Percentiles rank a stretch among this genome's conserved stretches.
Evolutionary conservation across 2,329 filamentous ascomycete species (phyloP).

Genomic region (Fusarium virguliforme): DNA sequence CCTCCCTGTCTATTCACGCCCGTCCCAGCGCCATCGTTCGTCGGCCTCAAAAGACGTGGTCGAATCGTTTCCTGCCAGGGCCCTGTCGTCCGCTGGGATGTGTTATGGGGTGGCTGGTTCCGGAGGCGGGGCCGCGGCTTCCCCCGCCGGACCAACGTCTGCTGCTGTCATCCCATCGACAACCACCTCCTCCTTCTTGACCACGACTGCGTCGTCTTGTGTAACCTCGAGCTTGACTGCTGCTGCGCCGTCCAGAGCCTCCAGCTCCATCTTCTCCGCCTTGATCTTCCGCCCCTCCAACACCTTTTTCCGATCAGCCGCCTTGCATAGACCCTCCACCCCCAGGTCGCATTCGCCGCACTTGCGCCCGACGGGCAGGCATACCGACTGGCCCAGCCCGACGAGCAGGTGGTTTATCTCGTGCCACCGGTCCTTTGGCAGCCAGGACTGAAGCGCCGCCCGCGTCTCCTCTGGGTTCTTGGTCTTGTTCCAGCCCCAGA

Average conservation of each 20-base stretch:
- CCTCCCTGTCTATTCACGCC: conserved; percentile 23
- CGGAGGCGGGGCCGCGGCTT: conserved; percentile 44
- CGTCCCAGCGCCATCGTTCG: conserved; percentile 22
- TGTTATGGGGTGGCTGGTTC: conserved; percentile 45
- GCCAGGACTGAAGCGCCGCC: conserved; percentile 82
- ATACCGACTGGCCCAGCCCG: conserved; percentile 89
- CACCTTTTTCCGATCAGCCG: conserved; percentile 77
- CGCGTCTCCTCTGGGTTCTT: conserved; percentile 88
- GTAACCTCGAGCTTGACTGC: conserved; percentile 47
- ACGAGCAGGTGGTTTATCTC: conserved; percentile 94
- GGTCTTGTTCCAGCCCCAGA: conserved; percentile 93
- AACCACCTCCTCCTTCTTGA: conserved; percentile 53
- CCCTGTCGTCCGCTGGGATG: conserved; percentile 27
- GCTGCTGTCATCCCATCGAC: conserved; percentile 34
- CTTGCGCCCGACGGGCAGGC: conserved; percentile 81
- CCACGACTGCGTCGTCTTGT: conserved; percentile 31
- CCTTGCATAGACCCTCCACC: conserved; percentile 81
- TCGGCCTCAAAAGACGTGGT: conserved; percentile 42
- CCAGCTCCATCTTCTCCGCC: conserved; percentile 50
- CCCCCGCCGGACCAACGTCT: conserved; percentile 26
- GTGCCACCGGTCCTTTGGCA: conserved; percentile 88
- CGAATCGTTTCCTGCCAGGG: conserved; percentile 37
- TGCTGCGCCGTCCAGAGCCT: conserved; percentile 43
- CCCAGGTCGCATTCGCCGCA: conserved; percentile 92
- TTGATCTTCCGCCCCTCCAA: conserved; percentile 67